A percentile compares a stretch with the other conserved stretches of the same genome.
phyloP scores from a whole-genome alignment of 2,329 filamentous ascomycete species.

The Sodiomyces alkalinus region DNA sequence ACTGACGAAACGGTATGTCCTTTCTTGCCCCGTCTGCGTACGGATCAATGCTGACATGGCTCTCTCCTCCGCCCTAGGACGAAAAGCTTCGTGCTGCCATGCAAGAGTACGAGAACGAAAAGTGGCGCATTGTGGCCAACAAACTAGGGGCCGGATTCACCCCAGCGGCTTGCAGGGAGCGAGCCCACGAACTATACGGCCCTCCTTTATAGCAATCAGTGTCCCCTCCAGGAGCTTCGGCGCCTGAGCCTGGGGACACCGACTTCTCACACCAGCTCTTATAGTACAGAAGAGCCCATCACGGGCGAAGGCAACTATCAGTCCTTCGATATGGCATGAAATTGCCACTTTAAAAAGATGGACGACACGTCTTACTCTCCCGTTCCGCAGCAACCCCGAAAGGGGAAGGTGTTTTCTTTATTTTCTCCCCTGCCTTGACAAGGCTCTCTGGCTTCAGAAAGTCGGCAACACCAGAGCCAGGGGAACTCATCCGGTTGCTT shows the following conservation, averaged over 20 bases:
- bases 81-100: slow-evolving; percentile 62
- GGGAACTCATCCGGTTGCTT: too few relatives aligned
- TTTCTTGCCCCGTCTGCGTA: background rate
- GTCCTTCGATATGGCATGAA: too few relatives aligned
- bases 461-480: too few relatives aligned
- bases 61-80: slow-evolving; percentile 33
- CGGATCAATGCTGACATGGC: background rate
- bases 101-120: slow-evolving; percentile 78
- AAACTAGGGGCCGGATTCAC: slow-evolving; percentile 88
- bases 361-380: too few relatives aligned
- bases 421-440: too few relatives aligned
- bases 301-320: slow-evolving; percentile 5
- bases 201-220: slow-evolving; percentile 38
- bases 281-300: slow-evolving; percentile 11
- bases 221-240: slow-evolving; percentile 32
- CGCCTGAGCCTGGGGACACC: slow-evolving; percentile 30
- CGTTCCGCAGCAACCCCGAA: too few relatives aligned
- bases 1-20: slow-evolving; percentile 75
- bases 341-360: too few relatives aligned
- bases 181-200: slow-evolving; percentile 47
- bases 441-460: too few relatives aligned
- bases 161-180: slow-evolving; percentile 72
- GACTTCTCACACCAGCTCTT: slow-evolving; percentile 26
- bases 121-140: slow-evolving; percentile 81
- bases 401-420: too few relatives aligned